A percentile compares a stretch with the other conserved stretches of the same genome.
phyloP scores from a whole-genome alignment of 768 basidiomycete genomes.

The Macrolepiota dolichaula region DNA sequence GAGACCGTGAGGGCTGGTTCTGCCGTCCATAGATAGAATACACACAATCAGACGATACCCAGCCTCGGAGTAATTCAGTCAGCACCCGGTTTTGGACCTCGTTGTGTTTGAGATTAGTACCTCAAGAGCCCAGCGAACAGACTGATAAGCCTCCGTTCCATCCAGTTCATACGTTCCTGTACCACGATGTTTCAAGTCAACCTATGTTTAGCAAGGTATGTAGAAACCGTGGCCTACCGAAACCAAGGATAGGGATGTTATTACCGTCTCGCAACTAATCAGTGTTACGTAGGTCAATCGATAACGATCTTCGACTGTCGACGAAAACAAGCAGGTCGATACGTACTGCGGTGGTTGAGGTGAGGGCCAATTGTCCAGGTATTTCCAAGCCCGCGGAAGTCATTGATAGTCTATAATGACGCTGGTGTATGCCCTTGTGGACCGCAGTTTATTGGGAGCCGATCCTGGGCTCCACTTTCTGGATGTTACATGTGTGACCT shows the following conservation, averaged over 20 bases:
- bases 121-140: constrained; percentile 5
- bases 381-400: background rate
- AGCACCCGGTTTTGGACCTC: background rate
- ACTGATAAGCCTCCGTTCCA: constrained; percentile 31
- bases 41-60: constrained; percentile 1
- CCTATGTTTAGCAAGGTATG: background rate
- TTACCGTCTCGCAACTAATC: constrained; percentile 47
- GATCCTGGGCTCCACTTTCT: background rate
- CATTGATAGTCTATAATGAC: background rate
- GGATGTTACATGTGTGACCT: background rate
- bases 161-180: constrained; percentile 52
- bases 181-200: background rate
- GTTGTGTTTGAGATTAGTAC: background rate
- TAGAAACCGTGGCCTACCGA: constrained; percentile 28
- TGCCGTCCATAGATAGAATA: background rate
- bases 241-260: constrained; percentile 51
- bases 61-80: background rate
- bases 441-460: background rate
- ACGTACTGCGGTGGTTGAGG: background rate
- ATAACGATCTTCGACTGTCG: background rate
- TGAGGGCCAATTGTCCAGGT: background rate
- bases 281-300: background rate
- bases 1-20: background rate
- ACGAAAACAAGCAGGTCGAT: background rate
- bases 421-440: background rate